Evolutionary conservation across 2,329 filamentous ascomycete species (phyloP).

Genomic region (Neopestalotiopsis rosae): DNA sequence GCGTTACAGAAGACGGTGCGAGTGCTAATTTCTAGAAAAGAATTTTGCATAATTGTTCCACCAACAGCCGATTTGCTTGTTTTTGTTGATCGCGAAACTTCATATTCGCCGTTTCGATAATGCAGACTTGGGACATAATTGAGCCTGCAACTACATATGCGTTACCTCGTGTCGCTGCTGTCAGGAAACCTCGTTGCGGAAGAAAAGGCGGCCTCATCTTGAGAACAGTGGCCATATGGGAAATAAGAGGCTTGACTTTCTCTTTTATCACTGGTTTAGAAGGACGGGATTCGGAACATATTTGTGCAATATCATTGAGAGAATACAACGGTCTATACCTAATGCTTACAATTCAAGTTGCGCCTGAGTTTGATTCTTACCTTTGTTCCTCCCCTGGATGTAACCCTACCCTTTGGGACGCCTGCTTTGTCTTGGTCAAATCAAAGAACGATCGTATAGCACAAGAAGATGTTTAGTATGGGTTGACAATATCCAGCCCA

Average conservation of each 20-base stretch:
- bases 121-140: too few relatives aligned
- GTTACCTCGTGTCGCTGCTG: too few relatives aligned
- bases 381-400: neutral
- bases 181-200: neutral
- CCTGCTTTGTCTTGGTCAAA: neutral
- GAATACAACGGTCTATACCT: neutral
- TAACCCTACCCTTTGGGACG: neutral
- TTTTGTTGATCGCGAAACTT: neutral
- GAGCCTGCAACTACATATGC: too few relatives aligned
- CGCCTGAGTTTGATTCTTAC: neutral
- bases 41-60: neutral
- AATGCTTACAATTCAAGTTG: neutral
- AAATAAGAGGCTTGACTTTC: slow-evolving; percentile 12
- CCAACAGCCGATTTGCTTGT: neutral
- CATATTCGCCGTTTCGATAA: neutral
- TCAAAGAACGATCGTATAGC: neutral
- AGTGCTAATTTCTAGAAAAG: neutral
- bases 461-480: neutral
- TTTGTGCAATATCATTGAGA: neutral
- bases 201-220: slow-evolving; percentile 8
- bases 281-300: neutral
- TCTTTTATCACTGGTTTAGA: slow-evolving; percentile 1
- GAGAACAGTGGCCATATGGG: slow-evolving; percentile 9
- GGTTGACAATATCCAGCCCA: slow-evolving; percentile 12
- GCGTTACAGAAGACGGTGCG: neutral